These are phyloP conservation scores for Wickerhamiella alocasiicola DNA, from an alignment of 805 yeast species.

Conservation along the genomic window DNA sequence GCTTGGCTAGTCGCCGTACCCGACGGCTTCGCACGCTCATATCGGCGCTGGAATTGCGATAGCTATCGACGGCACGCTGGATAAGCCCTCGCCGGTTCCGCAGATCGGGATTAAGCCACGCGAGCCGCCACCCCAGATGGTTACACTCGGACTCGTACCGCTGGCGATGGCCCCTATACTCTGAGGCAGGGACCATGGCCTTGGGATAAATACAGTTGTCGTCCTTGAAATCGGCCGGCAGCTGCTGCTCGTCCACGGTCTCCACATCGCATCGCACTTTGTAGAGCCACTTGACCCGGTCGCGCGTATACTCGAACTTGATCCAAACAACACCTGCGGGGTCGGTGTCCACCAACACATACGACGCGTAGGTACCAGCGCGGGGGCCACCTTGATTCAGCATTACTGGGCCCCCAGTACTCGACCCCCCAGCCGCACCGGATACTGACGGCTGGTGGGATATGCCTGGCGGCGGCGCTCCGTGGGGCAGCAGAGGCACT, in stretches of 20 bases:
- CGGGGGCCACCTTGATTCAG: neutral
- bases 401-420: neutral
- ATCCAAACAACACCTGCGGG: conserved; percentile 22
- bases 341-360: conserved; percentile 6
- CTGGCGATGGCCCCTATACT: conserved; percentile 35
- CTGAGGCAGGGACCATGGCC: conserved; percentile 34
- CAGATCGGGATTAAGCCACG: conserved; percentile 33
- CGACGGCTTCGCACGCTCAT: conserved; percentile 33
- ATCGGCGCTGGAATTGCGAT: conserved; percentile 38
- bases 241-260: conserved; percentile 17
- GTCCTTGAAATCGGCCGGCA: conserved; percentile 27
- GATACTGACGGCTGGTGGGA: neutral
- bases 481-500: too few relatives aligned
- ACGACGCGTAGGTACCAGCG: conserved; percentile 3
- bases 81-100: conserved; percentile 35
- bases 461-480: neutral
- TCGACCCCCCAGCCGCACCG: neutral
- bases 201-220: conserved; percentile 38
- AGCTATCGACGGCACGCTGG: conserved; percentile 41
- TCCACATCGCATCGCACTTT: conserved; percentile 29
- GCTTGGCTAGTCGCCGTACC: conserved; percentile 27
- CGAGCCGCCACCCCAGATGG: conserved; percentile 37
- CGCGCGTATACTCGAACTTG: conserved; percentile 27
- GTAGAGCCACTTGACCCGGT: conserved; percentile 23
- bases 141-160: conserved; percentile 38